Evolutionary conservation across 306 rosid genomes (phyloP), one percentile per base, ranked within the genome.

Genomic region (Ormosia emarginata): DNA sequence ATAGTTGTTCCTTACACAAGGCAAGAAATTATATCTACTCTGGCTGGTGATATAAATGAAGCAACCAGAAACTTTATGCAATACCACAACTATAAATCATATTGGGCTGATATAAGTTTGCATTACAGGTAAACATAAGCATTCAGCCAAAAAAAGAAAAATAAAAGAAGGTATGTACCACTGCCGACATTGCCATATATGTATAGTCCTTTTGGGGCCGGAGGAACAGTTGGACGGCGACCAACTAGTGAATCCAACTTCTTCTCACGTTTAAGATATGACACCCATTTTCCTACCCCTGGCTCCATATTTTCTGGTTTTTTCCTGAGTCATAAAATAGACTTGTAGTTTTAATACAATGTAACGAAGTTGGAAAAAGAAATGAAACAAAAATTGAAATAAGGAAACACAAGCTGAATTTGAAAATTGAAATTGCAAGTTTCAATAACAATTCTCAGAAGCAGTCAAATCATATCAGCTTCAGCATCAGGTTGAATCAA

Each of bases 211-310:
- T 90, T 93, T 3, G 97, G 99, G 44, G 99, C 90, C 9, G 81
- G 79, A 72, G 99, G 99, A 87, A 98, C 94, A 74, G 82, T 86
- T 66, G 99, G 99, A 52, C 91, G 83, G 40, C 85, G 91, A 69
- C 97, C 98, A 74, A 90, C 90, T 3, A 87, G 33, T 5, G 96
- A 92, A 86, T 95, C 97, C 81, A 95, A 84, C 85, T 93, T 93
- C 88, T 66, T 95, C 86, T 95, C 98, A 61, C 98, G 94, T 67
- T 95, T 95, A 57, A 95, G 94, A 82, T 95, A 93, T 15, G 98
- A 90, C 59, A 95, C 98, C 99, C 99, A 95, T 82, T 95, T 92
- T 68, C 99, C 98, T 5, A 93, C 99, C 80, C 99, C 98, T 15
- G 91, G 78, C 86, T 95, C 98, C 47, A 93, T 77, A 75, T 88